Evolutionary conservation across 2,329 filamentous ascomycete genomes (phyloP).

Genomic region (Aspergillus sp.): DNA sequence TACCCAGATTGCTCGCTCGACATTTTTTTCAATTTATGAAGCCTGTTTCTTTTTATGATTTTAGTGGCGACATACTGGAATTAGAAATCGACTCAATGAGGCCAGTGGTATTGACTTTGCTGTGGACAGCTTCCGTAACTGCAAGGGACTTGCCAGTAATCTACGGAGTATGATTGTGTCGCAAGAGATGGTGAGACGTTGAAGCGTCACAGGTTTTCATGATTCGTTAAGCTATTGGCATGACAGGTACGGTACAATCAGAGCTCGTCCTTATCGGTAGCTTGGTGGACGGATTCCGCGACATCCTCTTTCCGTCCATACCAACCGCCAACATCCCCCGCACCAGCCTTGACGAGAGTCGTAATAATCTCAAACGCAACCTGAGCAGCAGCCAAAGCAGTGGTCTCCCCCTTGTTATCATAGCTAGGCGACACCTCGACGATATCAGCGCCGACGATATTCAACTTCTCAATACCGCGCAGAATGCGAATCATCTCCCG

Average conservation of each 20-base stretch:
- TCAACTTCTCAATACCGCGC: slow-evolving; percentile 71
- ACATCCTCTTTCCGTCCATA: slow-evolving; percentile 28
- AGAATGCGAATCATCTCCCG: slow-evolving; percentile 79
- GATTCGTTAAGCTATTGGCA: slow-evolving; percentile 9
- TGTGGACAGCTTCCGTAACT: neutral
- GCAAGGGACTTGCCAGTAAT: too few species aligned
- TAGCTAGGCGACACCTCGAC: slow-evolving; percentile 86
- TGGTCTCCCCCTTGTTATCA: slow-evolving; percentile 72
- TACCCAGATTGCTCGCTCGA: neutral
- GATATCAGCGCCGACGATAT: slow-evolving; percentile 81
- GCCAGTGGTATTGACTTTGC: neutral
- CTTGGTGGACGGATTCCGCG: slow-evolving; percentile 11
- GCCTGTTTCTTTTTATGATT: slow-evolving; percentile 19
- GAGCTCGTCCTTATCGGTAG: slow-evolving; percentile 22
- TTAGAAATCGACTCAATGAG: slow-evolving; percentile 3
- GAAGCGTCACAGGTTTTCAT: neutral
- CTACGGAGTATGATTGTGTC: too few species aligned
- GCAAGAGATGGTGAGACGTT: too few species aligned
- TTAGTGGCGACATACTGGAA: slow-evolving; percentile 1
- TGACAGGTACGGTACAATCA: slow-evolving; percentile 2
- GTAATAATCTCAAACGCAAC: slow-evolving; percentile 81
- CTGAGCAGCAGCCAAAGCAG: slow-evolving; percentile 75
- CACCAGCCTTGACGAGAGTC: slow-evolving; percentile 42
- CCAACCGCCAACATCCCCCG: slow-evolving; percentile 34
- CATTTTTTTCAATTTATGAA: slow-evolving; percentile 6